A percentile compares a stretch with the other conserved stretches of the same genome.
phyloP scores from a whole-genome alignment of 352 stramenopile genomes.

The Plasmopara viticola region DNA sequence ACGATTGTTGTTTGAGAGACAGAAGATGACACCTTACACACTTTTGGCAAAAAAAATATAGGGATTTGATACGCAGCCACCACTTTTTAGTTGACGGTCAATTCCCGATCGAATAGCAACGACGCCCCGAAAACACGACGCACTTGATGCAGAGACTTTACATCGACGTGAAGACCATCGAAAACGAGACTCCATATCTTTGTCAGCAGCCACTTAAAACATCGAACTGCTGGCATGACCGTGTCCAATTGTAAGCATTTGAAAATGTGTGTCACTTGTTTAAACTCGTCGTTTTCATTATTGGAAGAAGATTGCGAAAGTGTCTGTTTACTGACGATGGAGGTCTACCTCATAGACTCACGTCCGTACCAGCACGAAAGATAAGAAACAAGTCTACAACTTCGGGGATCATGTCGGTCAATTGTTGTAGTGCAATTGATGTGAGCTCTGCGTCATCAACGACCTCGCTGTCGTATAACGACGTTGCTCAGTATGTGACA shows the following conservation, averaged over 20 bases:
- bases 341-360: slow-evolving; percentile 26
- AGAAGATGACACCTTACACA: too few species aligned
- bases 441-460: slow-evolving; percentile 19
- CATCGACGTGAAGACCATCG: slow-evolving; percentile 62
- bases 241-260: slow-evolving; percentile 66
- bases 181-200: slow-evolving; percentile 81
- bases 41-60: too few species aligned
- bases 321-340: slow-evolving; percentile 38
- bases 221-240: slow-evolving; percentile 64
- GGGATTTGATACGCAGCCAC: too few species aligned
- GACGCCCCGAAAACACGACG: slow-evolving; percentile 44
- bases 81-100: too few species aligned
- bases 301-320: slow-evolving; percentile 34
- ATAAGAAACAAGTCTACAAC: too few species aligned
- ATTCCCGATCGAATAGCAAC: too few species aligned
- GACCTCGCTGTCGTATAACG: slow-evolving; percentile 34
- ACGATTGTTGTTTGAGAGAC: too few species aligned
- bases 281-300: slow-evolving; percentile 19
- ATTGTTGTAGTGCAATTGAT: slow-evolving; percentile 17
- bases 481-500: slow-evolving; percentile 60
- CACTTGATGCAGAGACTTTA: too few species aligned
- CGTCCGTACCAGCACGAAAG: too few species aligned
- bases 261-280: slow-evolving; percentile 50
- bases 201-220: slow-evolving; percentile 67
- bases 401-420: too few species aligned